Evolutionary conservation across 352 stramenopile genomes (phyloP), one percentile per base, ranked within the genome.

Genomic region (Phytophthora pini): DNA sequence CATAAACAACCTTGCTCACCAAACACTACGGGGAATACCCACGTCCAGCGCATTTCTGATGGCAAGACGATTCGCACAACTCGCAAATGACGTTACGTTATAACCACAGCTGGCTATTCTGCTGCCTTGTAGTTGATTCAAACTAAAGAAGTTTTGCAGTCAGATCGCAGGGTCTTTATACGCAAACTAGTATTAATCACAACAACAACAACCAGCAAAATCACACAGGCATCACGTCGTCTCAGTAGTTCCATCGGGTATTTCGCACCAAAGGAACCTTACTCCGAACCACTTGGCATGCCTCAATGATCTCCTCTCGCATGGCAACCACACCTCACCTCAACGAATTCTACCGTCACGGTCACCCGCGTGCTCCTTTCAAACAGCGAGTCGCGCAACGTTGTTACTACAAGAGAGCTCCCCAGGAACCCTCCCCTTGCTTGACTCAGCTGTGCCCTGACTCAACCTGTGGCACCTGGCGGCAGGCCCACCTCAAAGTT

Each of bases 281-380:
- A 34, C 31, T 11, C 1, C 31, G 31, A 43, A n/a, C 40, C 57
- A 59, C 29, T 58, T 59, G 58, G 29, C 5, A 12, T 44, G 24
- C 44, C 24, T 47, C 31, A 17, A n/a, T 38, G 46, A 56, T 56
- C 45, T 24, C 51, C n/a, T 36, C 8, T 7, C 22, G 15, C 40
- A 47, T 40, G 36, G 13, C 45, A 54, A 44, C 53, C 40, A 46
- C 26, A 39, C 24, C n/a, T 43, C 15, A 13, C 17, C 43, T 61
- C 41, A 53, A 61, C 13, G 15, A 46, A 54, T 53, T 47, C 11
- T 11, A 32, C 3, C 20, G 41, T 15, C 41, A 29, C 43, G 22
- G 20, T 15, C 6, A 49, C 10, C 26, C 43, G 31, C 31, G 31
- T 34, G 31, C 31, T 34, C 31, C 27, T 34, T 22, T 61, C 38